Percentiles rank a stretch among this genome's conserved stretches.
Conservation (phyloP, 257 asterid genomes). For the Solanum commersonii region DNA sequence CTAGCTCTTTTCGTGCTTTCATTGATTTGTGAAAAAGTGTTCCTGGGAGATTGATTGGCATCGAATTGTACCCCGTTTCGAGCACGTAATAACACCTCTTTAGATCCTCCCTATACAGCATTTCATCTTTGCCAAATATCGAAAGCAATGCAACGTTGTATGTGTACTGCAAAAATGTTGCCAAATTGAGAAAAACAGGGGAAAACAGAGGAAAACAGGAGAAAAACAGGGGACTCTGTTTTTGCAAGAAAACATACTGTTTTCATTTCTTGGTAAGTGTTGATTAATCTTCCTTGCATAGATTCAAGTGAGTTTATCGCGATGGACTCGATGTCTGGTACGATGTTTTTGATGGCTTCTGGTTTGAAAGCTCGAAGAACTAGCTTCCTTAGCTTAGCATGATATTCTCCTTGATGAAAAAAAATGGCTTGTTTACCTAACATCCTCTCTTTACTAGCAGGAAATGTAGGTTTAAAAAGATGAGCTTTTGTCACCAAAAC, state of each 20-base stretch:
- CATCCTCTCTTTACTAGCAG: conserved; percentile 76
- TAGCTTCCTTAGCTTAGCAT: conserved; percentile 49
- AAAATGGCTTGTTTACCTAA: conserved; percentile 70
- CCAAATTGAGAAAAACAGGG: neutral
- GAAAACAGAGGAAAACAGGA: neutral
- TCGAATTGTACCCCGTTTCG: conserved; percentile 68
- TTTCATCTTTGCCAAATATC: conserved; percentile 60
- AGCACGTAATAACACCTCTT: conserved; percentile 62
- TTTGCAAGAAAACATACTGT: conserved; percentile 33
- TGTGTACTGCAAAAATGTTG: conserved; percentile 45
- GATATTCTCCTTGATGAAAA: conserved; percentile 70
- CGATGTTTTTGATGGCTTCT: conserved; percentile 44
- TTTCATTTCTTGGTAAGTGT: conserved; percentile 75
- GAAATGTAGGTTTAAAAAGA: conserved; percentile 76
- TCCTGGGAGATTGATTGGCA: conserved; percentile 65
- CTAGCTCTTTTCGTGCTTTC: conserved; percentile 59
- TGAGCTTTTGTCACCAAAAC: conserved; percentile 62
- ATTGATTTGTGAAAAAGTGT: conserved; percentile 64
- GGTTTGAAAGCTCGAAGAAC: conserved; percentile 73
- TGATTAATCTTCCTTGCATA: conserved; percentile 48
- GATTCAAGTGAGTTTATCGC: conserved; percentile 33
- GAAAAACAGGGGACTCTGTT: conserved; percentile 28
- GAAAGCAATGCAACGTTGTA: conserved; percentile 75
- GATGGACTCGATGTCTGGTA: conserved; percentile 36
- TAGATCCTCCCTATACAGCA: conserved; percentile 54